Percentiles rank a stretch among this genome's conserved stretches.
phyloP scores from a whole-genome alignment of 2,329 filamentous ascomycete genomes.

The Fusarium kyushuense region DNA sequence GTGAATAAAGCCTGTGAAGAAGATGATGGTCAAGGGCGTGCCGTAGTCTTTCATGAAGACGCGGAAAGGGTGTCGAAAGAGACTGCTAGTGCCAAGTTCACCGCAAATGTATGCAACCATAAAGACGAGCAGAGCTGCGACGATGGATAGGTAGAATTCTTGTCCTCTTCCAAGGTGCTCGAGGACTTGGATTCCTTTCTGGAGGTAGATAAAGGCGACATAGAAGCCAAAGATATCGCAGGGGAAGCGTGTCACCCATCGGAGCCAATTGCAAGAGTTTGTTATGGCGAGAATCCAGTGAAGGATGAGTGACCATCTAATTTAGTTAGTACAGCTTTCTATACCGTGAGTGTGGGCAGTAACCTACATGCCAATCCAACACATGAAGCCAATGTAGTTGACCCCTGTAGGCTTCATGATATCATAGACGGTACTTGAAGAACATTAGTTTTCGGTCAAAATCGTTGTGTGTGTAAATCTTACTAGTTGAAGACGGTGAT shows the following conservation, averaged over 20 bases:
- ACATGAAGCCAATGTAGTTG: constrained; percentile 91
- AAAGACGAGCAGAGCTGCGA: constrained; percentile 81
- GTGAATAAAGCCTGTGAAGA: constrained; percentile 91
- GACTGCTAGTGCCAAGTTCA: constrained; percentile 74
- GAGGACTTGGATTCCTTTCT: constrained; percentile 90
- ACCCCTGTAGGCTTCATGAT: constrained; percentile 83
- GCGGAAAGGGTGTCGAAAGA: constrained; percentile 80
- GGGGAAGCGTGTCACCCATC: constrained; percentile 89
- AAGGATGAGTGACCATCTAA: constrained; percentile 83
- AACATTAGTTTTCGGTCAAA: constrained; percentile 10
- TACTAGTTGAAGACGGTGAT: constrained; percentile 94
- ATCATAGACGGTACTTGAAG: constrained; percentile 81
- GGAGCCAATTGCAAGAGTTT: constrained; percentile 89
- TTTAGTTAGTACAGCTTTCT: constrained; percentile 1
- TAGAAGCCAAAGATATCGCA: constrained; percentile 97
- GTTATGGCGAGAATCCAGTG: constrained; percentile 87
- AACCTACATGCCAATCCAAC: constrained; percentile 83
- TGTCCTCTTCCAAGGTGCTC: constrained; percentile 75
- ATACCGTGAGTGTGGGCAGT: too few species aligned
- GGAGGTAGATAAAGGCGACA: constrained; percentile 90
- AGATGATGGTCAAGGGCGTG: constrained; percentile 83
- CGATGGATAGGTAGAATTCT: constrained; percentile 83
- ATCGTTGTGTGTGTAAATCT: constrained; percentile 30
- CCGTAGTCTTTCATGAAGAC: constrained; percentile 92
- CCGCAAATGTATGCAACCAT: constrained; percentile 81